Evolutionary conservation across 805 yeast genomes (phyloP).

Genomic region (Kodamaea jinghongensis): DNA sequence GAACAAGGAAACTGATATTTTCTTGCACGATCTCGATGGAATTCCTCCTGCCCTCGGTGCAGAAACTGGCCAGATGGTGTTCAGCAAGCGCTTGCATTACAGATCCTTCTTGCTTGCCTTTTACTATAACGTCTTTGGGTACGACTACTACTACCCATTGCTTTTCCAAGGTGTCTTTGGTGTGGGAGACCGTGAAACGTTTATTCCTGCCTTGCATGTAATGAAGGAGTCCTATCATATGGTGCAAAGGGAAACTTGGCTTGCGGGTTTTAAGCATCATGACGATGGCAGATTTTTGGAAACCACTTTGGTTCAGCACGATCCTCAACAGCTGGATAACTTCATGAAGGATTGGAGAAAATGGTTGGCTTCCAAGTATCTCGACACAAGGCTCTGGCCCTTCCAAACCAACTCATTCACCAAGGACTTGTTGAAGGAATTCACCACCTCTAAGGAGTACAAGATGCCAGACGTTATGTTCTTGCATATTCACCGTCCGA

Average conservation of each 20-base stretch:
- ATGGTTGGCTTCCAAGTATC: conserved; percentile 20
- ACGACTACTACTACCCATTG: conserved; percentile 35
- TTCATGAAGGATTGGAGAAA: conserved; percentile 24
- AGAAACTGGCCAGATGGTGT: conserved; percentile 40
- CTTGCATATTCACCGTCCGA: conserved; percentile 33
- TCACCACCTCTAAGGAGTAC: conserved; percentile 12
- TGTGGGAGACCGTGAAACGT: conserved; percentile 43
- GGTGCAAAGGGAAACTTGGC: conserved; percentile 19
- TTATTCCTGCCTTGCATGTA: conserved; percentile 41
- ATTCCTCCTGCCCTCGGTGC: conserved; percentile 36
- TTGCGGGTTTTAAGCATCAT: conserved; percentile 11
- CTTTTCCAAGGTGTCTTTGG: conserved; percentile 43
- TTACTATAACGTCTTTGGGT: conserved; percentile 39
- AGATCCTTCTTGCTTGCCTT: conserved; percentile 31
- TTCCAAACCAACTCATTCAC: conserved; percentile 29
- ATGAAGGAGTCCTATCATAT: conserved; percentile 36
- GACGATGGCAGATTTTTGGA: conserved; percentile 13
- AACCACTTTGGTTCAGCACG: conserved; percentile 32
- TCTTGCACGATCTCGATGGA: conserved; percentile 30
- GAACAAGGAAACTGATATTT: conserved; percentile 10
- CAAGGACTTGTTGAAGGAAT: conserved; percentile 18
- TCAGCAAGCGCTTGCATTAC: conserved; percentile 31
- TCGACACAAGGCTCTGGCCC: conserved; percentile 32
- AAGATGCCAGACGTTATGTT: conserved; percentile 25
- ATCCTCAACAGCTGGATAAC: conserved; percentile 21